Conservation (phyloP, 805 yeast genomes). For the Ogataea pilisensis region DNA sequence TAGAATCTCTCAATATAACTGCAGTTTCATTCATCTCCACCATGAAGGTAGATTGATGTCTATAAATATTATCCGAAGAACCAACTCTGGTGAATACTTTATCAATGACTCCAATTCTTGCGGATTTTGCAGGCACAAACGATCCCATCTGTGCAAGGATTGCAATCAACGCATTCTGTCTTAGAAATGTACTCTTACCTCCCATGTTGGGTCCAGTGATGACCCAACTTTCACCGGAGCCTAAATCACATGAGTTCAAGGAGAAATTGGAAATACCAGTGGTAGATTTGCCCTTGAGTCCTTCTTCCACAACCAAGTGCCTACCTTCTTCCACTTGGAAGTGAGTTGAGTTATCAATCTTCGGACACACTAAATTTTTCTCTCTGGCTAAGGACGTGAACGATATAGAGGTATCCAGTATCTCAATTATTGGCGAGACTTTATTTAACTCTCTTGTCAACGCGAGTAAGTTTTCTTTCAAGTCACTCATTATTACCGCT, state of each 20-base stretch:
- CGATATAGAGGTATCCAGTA: slow-evolving; percentile 67
- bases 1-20: slow-evolving; percentile 60
- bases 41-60: slow-evolving; percentile 87
- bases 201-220: slow-evolving; percentile 94
- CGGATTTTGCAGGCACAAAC: slow-evolving; percentile 62
- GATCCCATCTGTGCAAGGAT: slow-evolving; percentile 74
- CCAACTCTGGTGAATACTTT: slow-evolving; percentile 76
- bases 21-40: slow-evolving; percentile 88
- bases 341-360: slow-evolving; percentile 42
- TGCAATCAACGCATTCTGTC: slow-evolving; percentile 67
- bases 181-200: slow-evolving; percentile 72
- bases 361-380: slow-evolving; percentile 62
- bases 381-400: slow-evolving; percentile 73
- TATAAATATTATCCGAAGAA: slow-evolving; percentile 76
- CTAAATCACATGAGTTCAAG: slow-evolving; percentile 38
- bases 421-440: slow-evolving; percentile 48
- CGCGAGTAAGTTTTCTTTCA: slow-evolving; percentile 44
- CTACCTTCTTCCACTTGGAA: slow-evolving; percentile 63
- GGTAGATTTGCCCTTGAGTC: slow-evolving; percentile 43
- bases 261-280: slow-evolving; percentile 39
- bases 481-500: slow-evolving; percentile 41
- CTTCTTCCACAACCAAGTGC: slow-evolving; percentile 83
- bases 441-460: slow-evolving; percentile 44
- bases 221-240: slow-evolving; percentile 41
- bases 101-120: slow-evolving; percentile 70